Conservation (phyloP, 805 yeast genomes). For the Myxozyma sirexii region DNA sequence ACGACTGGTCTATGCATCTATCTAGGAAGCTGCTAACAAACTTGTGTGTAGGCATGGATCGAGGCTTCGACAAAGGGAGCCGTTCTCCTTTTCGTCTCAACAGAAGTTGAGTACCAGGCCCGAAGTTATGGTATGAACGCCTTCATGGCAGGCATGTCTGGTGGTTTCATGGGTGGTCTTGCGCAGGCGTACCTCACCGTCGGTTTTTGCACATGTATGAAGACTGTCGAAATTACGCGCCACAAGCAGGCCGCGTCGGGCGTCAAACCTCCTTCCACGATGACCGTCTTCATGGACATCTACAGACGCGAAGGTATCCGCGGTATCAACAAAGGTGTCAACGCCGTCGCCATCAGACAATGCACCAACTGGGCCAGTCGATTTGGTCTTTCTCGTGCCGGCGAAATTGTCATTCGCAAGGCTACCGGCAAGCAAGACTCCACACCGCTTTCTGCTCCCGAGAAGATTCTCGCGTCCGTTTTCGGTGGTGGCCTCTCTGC, state of each 20-base stretch:
- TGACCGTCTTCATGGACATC: conserved; percentile 84
- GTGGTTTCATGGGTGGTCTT: conserved; percentile 85
- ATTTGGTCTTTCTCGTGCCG: conserved; percentile 88
- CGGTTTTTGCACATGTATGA: conserved; percentile 97
- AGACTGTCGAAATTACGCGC: conserved; percentile 96
- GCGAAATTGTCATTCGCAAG: conserved; percentile 79
- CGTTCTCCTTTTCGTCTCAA: conserved; percentile 84
- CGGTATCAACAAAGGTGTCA: conserved; percentile 97
- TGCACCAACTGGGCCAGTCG: conserved; percentile 99
- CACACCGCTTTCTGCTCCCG: conserved; percentile 67
- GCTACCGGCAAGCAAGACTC: conserved; percentile 61
- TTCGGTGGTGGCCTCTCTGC: conserved; percentile 97
- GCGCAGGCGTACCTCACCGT: conserved; percentile 90
- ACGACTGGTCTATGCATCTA: no score
- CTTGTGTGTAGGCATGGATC: conserved; percentile 72
- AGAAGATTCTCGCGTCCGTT: conserved; percentile 81
- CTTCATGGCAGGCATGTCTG: conserved; percentile 86
- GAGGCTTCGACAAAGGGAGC: conserved; percentile 99
- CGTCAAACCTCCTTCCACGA: conserved; percentile 69
- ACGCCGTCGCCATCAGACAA: conserved; percentile 98
- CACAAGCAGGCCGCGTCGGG: conserved; percentile 73
- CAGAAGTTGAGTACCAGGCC: conserved; percentile 85
- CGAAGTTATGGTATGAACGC: conserved; percentile 61
- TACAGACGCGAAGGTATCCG: conserved; percentile 83
- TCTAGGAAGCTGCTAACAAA: neutral